phyloP scores from a whole-genome alignment of 2,329 filamentous ascomycete genomes.

The Colletotrichum noveboracense region DNA sequence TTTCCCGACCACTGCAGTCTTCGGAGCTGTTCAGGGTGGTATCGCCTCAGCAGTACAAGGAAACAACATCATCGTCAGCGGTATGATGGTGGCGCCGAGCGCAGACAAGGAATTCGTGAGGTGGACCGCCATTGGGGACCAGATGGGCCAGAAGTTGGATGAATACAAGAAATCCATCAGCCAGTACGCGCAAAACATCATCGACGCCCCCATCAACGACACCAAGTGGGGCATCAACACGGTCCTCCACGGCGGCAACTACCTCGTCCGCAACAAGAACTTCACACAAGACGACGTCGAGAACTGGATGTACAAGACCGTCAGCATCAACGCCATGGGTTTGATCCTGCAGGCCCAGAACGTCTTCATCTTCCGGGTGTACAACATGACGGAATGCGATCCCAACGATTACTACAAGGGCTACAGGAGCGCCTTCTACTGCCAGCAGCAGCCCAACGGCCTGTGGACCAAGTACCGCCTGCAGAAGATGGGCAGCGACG shows the following conservation, averaged over 20 bases:
- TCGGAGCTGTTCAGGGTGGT: background rate
- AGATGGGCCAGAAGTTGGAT: background rate
- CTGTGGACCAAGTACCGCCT: background rate
- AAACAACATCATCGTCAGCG: background rate
- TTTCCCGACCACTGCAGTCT: background rate
- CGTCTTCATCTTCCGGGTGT: background rate
- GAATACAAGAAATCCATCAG: background rate
- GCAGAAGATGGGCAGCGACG: background rate
- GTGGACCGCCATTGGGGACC: background rate
- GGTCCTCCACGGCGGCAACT: background rate
- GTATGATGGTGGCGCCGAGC: background rate
- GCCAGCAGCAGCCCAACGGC: background rate
- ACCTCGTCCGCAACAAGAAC: background rate
- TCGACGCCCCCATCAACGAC: background rate
- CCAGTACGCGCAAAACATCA: background rate
- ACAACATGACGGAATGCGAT: background rate
- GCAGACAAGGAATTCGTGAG: background rate
- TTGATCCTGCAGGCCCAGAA: background rate
- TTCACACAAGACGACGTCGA: conserved; percentile 1
- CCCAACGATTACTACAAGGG: background rate
- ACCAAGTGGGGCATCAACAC: conserved; percentile 5
- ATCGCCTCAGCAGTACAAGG: background rate
- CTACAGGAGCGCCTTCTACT: background rate
- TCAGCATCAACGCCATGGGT: background rate
- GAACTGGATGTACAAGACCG: background rate